Conservation (phyloP, 768 basidiomycete species). For the Boletellus ananas region DNA sequence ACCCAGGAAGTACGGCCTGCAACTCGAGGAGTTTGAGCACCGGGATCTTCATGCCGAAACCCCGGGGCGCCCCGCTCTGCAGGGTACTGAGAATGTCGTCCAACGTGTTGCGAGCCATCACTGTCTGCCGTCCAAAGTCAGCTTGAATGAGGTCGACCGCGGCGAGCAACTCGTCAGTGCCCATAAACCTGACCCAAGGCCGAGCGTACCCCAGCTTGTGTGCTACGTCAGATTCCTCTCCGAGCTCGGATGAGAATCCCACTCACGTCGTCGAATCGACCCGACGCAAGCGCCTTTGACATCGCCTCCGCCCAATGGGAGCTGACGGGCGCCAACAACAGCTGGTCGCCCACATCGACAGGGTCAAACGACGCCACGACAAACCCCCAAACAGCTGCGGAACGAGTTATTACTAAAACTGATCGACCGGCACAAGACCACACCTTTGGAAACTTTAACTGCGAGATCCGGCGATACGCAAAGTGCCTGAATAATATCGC, state of each 20-base stretch:
- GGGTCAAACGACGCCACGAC: slow-evolving; percentile 39
- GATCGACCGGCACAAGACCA: neutral
- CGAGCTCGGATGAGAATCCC: neutral
- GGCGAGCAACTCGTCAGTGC: slow-evolving; percentile 37
- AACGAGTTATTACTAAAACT: neutral
- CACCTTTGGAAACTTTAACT: slow-evolving; percentile 35
- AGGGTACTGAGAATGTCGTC: slow-evolving; percentile 38
- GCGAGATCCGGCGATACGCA: slow-evolving; percentile 31
- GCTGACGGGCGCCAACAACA: slow-evolving; percentile 38
- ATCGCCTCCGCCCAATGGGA: slow-evolving; percentile 38
- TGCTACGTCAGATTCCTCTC: neutral
- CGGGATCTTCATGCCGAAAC: slow-evolving; percentile 16
- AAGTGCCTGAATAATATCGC: slow-evolving; percentile 31
- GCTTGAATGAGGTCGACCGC: slow-evolving; percentile 40
- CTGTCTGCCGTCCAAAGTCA: slow-evolving; percentile 1
- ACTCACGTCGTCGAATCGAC: slow-evolving; percentile 12
- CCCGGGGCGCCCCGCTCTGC: slow-evolving; percentile 2
- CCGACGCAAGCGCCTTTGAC: slow-evolving; percentile 11
- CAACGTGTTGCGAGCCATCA: slow-evolving; percentile 24
- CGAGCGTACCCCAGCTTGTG: slow-evolving; percentile 12
- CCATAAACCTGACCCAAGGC: slow-evolving; percentile 57
- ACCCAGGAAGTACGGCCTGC: slow-evolving; percentile 33
- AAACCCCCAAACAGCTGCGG: slow-evolving; percentile 41
- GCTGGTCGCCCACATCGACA: slow-evolving; percentile 34
- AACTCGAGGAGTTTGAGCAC: slow-evolving; percentile 40